Conservation (phyloP, 2,329 filamentous ascomycete species). For the Neobulgaria alba region DNA sequence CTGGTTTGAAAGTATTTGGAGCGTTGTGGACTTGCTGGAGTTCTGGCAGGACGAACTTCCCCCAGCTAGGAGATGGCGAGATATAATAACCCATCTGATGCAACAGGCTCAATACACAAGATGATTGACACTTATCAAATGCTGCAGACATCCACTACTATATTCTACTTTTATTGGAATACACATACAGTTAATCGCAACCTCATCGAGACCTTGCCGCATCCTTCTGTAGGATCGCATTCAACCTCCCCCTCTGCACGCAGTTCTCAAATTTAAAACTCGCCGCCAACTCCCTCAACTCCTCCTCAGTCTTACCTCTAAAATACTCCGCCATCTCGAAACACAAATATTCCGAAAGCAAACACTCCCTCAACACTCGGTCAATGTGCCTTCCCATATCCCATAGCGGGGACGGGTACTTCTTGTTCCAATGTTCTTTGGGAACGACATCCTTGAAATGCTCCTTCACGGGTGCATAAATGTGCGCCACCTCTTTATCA, state of each 20-base stretch:
- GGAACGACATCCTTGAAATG: constrained; percentile 37
- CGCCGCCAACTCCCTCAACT: constrained; percentile 39
- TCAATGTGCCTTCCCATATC: constrained; percentile 39
- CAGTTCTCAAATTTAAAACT: constrained; percentile 45
- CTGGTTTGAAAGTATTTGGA: neutral
- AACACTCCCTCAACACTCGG: constrained; percentile 36
- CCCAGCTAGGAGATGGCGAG: neutral
- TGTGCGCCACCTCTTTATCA: constrained; percentile 32
- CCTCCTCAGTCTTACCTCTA: constrained; percentile 37
- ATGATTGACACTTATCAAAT: too few relatives aligned
- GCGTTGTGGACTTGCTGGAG: constrained; percentile 4
- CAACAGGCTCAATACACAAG: too few relatives aligned
- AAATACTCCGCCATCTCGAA: constrained; percentile 49
- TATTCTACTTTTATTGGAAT: too few relatives aligned
- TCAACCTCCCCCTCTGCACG: constrained; percentile 38
- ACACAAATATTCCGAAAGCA: constrained; percentile 41
- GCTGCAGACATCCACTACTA: too few relatives aligned
- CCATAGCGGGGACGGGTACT: constrained; percentile 41
- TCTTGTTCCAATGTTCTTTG: constrained; percentile 34
- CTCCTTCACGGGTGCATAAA: constrained; percentile 32
- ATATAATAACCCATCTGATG: too few relatives aligned
- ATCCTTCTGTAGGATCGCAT: constrained; percentile 39
- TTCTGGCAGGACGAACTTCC: constrained; percentile 6
- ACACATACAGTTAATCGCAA: too few relatives aligned
- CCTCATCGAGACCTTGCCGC: too few relatives aligned